Evolutionary conservation across 257 asterid genomes (phyloP).

Genomic region (Lantana camara): DNA sequence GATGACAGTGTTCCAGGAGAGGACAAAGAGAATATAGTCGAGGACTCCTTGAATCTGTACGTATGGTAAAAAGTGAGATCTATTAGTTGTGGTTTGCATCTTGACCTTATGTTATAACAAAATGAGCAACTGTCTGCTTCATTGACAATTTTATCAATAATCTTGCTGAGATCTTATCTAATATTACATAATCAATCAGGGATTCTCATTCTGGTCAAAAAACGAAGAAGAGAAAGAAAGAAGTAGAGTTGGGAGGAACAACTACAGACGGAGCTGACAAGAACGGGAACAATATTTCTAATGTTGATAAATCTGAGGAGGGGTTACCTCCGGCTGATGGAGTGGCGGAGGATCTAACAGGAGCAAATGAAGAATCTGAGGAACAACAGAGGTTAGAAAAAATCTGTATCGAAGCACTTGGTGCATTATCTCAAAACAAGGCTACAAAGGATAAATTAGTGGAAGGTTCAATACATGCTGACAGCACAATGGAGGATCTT

Average conservation of each 20-base stretch:
- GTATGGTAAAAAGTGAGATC: conserved; percentile 25
- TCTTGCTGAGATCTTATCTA: conserved; percentile 19
- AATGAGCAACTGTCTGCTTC: neutral
- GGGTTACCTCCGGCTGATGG: conserved; percentile 30
- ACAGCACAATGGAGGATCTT: conserved; percentile 29
- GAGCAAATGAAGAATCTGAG: conserved; percentile 36
- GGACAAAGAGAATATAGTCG: conserved; percentile 40
- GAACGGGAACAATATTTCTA: conserved; percentile 16
- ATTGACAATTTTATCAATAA: neutral
- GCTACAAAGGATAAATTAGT: conserved; percentile 35
- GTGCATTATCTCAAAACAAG: conserved; percentile 15
- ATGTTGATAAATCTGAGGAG: conserved; percentile 38
- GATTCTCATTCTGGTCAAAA: conserved; percentile 38
- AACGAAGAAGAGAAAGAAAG: conserved; percentile 57
- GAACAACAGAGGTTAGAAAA: conserved; percentile 34
- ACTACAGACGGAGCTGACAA: conserved; percentile 26
- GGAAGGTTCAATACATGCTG: conserved; percentile 37
- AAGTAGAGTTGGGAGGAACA: conserved; percentile 36
- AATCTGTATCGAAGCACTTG: conserved; percentile 30
- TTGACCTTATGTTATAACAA: conserved; percentile 19
- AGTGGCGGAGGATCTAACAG: conserved; percentile 33
- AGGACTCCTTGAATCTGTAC: conserved; percentile 41
- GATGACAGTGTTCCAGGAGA: conserved; percentile 28
- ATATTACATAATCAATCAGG: conserved; percentile 38
- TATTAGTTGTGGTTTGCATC: conserved; percentile 16